Conservation (phyloP, 2,329 filamentous ascomycete species). For the Hymenoscyphus fructigenus region DNA sequence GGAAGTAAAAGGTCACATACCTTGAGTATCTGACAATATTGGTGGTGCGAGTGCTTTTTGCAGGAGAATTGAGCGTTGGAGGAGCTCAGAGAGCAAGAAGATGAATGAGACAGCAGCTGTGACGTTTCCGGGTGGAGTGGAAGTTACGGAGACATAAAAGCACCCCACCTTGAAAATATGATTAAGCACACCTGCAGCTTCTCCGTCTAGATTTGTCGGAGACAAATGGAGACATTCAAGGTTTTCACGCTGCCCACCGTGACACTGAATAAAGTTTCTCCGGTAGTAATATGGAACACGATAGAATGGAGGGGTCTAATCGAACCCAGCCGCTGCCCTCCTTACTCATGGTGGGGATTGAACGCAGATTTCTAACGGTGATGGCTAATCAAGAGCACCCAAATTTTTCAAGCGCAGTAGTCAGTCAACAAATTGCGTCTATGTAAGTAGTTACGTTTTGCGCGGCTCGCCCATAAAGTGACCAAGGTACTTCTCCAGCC, state of each 20-base stretch:
- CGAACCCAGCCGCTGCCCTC: not conserved
- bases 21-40: not conserved
- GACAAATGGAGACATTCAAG: not conserved
- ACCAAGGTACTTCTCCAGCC: slow-evolving; percentile 6
- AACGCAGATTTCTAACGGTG: not conserved
- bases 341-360: not conserved
- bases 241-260: not conserved
- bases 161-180: slow-evolving; percentile 1
- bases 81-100: not conserved
- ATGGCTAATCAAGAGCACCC: not conserved
- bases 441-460: slow-evolving; percentile 8
- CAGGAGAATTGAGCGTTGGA: not conserved
- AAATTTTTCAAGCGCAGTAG: not conserved
- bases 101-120: not conserved
- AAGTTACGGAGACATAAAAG: not conserved
- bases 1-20: not conserved
- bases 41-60: not conserved
- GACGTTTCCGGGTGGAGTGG: not conserved
- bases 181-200: not conserved
- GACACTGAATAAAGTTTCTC: not conserved
- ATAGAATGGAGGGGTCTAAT: not conserved
- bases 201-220: not conserved
- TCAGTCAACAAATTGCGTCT: slow-evolving; percentile 8
- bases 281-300: not conserved
- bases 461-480: slow-evolving; percentile 3